Base-by-base conservation (phyloP, 305 asterid species). In the Fraxinus nigra region DNA sequence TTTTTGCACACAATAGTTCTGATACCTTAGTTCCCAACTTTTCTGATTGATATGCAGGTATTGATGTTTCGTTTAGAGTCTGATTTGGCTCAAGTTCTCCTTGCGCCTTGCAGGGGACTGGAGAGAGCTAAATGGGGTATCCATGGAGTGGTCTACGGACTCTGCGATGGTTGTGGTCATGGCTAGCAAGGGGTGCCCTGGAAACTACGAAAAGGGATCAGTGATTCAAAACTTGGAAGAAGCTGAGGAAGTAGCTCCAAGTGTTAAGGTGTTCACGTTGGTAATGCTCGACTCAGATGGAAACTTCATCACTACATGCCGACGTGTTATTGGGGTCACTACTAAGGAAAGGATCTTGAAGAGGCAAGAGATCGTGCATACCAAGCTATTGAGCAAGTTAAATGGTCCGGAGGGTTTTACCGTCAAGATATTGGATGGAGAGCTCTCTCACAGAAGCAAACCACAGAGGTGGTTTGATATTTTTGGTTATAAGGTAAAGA, bases 81-180 rank as follows among this genome's bases (percentile, higher is more conserved):
- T 3, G 98, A 95, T 84, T 85, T 94, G 78, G 91, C 89, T 0
- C 92, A 91, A 90, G 92, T 95, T 20, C 84, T 95, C 79, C 88
- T 95, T 5, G 95, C 97, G 43, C 97, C 98, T 38, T 91, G 97
- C 85, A 90, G 77, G 85, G 98, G 98, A 76, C 26, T 24, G 1
- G 26, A 1, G 26, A 24, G 87, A 91, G 77, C 92, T 94, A 10
- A 84, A 81, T 1, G 89, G 87, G 13, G 83, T 92, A 73, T 81
- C 97, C 30, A 86, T 95, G 1, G 88, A 91, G 24, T 94, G 99
- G 99, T 93, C 93, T 18, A 88, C 92, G 0, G 98, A 96, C n/a
- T 93, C 97, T 5, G 97, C 98, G 82, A 93, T 95, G 98, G 97
- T 94, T 22, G 98, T 94, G 46, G 99, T 95, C 30, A 93, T 95